These are phyloP conservation scores for Starmerella geochares DNA, from an alignment of 805 yeast species.

Conservation along the genomic window DNA sequence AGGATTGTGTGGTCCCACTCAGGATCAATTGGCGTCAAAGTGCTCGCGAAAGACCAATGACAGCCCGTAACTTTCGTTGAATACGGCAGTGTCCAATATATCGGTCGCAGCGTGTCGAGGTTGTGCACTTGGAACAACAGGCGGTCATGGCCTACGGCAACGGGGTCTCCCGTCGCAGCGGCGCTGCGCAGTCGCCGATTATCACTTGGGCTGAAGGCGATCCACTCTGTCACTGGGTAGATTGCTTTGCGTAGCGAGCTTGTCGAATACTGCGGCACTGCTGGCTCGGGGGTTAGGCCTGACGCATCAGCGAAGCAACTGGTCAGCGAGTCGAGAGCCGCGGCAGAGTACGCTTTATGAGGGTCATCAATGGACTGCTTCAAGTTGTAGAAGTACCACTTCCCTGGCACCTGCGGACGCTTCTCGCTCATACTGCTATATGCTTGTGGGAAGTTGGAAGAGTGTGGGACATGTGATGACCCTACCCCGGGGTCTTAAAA, in stretches of 20 bases:
- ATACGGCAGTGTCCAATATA: slow-evolving; percentile 33
- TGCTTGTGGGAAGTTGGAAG: neutral
- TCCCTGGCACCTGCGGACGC: slow-evolving; percentile 7
- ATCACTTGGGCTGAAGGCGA: slow-evolving; percentile 34
- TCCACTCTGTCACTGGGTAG: slow-evolving; percentile 30
- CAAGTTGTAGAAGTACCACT: slow-evolving; percentile 25
- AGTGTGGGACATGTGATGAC: neutral
- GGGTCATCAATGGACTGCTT: slow-evolving; percentile 24
- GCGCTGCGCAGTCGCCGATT: slow-evolving; percentile 26
- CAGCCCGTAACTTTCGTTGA: slow-evolving; percentile 31
- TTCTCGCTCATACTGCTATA: neutral
- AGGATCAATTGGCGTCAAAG: slow-evolving; percentile 32
- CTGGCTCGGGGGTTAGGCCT: neutral
- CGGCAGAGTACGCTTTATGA: slow-evolving; percentile 13
- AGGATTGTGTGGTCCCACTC: slow-evolving; percentile 26
- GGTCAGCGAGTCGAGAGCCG: slow-evolving; percentile 14
- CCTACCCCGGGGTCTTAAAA: neutral
- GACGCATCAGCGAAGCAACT: neutral
- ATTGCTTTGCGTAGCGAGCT: slow-evolving; percentile 25
- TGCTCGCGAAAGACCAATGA: slow-evolving; percentile 33
- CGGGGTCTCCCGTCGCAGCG: slow-evolving; percentile 12
- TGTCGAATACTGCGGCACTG: slow-evolving; percentile 22
- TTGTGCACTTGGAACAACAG: slow-evolving; percentile 26
- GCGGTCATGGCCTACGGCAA: slow-evolving; percentile 30
- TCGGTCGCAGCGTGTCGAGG: slow-evolving; percentile 28